Conservation (phyloP, 768 basidiomycete genomes). For the Boletus subparvulus region DNA sequence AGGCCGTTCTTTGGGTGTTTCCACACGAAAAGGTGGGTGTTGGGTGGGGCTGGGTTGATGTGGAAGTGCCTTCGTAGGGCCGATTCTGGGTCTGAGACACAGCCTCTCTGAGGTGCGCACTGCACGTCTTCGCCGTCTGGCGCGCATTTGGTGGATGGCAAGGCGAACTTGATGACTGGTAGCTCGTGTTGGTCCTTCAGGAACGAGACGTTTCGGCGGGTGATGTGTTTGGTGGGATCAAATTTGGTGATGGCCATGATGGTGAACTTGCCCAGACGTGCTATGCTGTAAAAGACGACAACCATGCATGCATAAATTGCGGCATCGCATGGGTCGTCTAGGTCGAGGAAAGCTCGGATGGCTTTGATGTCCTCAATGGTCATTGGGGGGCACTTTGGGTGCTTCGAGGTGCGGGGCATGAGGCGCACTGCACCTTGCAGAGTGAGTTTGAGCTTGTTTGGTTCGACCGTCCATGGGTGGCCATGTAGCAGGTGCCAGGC, state of each 20-base stretch:
- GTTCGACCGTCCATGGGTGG: neutral
- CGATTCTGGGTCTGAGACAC: too few relatives aligned
- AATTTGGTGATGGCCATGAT: neutral
- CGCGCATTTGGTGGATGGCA: neutral
- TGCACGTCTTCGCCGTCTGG: neutral
- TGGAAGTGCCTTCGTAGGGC: too few relatives aligned
- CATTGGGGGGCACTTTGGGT: neutral
- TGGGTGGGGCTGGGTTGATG: too few relatives aligned
- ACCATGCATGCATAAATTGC: neutral
- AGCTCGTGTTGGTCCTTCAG: neutral
- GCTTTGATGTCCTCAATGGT: neutral
- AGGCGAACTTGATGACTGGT: neutral
- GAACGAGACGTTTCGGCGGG: neutral
- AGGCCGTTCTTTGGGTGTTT: too few relatives aligned
- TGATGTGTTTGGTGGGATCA: neutral
- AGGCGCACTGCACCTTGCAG: neutral
- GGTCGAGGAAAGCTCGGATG: too few relatives aligned
- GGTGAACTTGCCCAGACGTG: neutral
- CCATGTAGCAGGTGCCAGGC: constrained; percentile 6
- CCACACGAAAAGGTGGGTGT: too few relatives aligned
- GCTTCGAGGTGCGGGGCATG: accelerated
- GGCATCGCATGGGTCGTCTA: neutral
- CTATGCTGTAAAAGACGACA: accelerated
- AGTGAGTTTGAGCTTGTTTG: neutral
- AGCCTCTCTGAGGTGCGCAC: neutral